Evolutionary conservation across 2,329 filamentous ascomycete genomes (phyloP).

Genomic region (Exophiala mesophila): DNA sequence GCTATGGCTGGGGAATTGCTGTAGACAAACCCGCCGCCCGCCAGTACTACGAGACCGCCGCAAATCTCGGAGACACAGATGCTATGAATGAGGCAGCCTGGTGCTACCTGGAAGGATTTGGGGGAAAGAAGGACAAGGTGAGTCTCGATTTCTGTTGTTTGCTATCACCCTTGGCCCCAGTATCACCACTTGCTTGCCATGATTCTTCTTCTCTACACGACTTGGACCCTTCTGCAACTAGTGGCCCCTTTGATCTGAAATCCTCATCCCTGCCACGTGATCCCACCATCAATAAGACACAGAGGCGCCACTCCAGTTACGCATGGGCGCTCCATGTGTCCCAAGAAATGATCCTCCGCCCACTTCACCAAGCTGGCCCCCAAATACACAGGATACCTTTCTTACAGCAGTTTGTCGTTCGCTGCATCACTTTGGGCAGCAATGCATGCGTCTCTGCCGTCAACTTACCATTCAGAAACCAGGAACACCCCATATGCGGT

Average conservation of each 20-base stretch:
- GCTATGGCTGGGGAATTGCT: constrained; percentile 87
- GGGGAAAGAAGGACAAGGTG: constrained; percentile 98
- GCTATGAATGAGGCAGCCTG: constrained; percentile 93
- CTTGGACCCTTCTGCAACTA: too few relatives aligned
- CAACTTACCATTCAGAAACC: constrained; percentile 14
- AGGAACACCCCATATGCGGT: constrained; percentile 4
- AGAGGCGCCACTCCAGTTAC: too few relatives aligned
- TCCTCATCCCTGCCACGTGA: too few relatives aligned
- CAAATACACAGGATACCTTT: constrained; percentile 24
- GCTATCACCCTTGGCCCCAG: neutral
- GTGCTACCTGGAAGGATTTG: constrained; percentile 97
- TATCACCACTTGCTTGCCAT: too few relatives aligned
- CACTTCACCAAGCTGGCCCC: constrained; percentile 11
- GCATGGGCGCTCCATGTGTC: too few relatives aligned
- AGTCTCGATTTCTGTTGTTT: constrained; percentile 32
- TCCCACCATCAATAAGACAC: too few relatives aligned
- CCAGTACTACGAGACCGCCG: constrained; percentile 95
- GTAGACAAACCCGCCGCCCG: constrained; percentile 79
- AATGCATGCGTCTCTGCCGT: constrained; percentile 26
- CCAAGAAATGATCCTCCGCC: constrained; percentile 8
- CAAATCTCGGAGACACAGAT: constrained; percentile 92
- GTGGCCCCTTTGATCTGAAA: too few relatives aligned
- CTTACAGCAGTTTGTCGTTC: constrained; percentile 18
- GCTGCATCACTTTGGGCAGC: constrained; percentile 34
- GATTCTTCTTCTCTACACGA: too few relatives aligned